These are phyloP conservation scores for Lactifluus subvellereus DNA, from an alignment of 768 basidiomycete species.

Conservation along the genomic window DNA sequence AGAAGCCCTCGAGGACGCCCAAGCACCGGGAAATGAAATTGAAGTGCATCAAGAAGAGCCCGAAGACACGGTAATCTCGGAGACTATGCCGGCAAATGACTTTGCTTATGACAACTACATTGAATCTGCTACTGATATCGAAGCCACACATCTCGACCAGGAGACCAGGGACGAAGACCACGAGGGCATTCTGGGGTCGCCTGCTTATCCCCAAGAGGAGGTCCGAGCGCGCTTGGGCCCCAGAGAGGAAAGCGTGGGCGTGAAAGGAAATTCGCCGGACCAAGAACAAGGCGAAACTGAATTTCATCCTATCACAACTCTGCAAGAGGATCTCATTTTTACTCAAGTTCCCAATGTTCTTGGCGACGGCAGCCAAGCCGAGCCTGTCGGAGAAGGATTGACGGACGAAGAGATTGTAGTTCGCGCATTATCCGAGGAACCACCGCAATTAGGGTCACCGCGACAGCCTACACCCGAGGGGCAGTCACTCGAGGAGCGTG, in stretches of 20 bases:
- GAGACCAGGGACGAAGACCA: background rate
- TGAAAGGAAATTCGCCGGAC: background rate
- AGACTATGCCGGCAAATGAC: background rate
- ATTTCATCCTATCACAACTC: background rate
- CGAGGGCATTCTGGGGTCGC: background rate
- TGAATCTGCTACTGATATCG: background rate
- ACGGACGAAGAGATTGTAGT: conserved; percentile 31
- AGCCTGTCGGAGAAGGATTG: conserved; percentile 27
- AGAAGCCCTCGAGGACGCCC: conserved; percentile 9
- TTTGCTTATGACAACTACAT: conserved; percentile 4
- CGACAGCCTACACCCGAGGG: background rate
- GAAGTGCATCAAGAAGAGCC: background rate
- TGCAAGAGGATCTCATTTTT: background rate
- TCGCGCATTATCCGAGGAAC: conserved; percentile 34
- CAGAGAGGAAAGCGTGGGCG: conserved; percentile 9
- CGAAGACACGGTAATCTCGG: background rate
- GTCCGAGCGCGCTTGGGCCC: background rate
- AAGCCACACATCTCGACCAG: background rate
- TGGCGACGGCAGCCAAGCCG: background rate
- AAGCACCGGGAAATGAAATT: background rate
- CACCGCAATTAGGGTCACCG: background rate
- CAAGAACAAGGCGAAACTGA: conserved; percentile 3
- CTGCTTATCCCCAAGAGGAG: conserved; percentile 3
- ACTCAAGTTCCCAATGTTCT: background rate
- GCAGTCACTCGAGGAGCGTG: background rate